phyloP scores from a whole-genome alignment of 352 stramenopile species.

The Phytophthora podocarpi region DNA sequence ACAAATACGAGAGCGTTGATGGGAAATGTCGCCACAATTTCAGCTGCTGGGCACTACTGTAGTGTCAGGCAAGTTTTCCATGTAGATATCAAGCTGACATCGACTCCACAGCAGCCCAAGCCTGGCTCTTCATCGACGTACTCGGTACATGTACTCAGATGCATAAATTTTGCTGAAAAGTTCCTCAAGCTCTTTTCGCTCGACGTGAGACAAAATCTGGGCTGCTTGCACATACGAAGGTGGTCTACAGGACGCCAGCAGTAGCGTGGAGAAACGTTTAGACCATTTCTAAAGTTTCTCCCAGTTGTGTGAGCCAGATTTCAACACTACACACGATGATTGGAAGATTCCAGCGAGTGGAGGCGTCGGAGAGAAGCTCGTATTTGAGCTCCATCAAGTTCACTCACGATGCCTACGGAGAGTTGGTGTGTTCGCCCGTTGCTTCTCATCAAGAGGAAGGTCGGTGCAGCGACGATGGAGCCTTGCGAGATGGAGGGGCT shows the following conservation, averaged over 20 bases:
- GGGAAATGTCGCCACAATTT: too few species aligned
- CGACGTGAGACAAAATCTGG: constrained; percentile 17
- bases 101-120: too few species aligned
- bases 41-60: too few species aligned
- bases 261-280: background rate
- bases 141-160: constrained; percentile 23
- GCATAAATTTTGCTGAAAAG: background rate
- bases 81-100: too few species aligned
- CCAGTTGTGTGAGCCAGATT: background rate
- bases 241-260: background rate
- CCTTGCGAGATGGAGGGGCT: constrained; percentile 43
- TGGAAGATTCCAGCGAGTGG: constrained; percentile 3
- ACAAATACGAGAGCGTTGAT: too few species aligned
- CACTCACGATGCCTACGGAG: constrained; percentile 23
- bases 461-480: constrained; percentile 21
- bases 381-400: constrained; percentile 29
- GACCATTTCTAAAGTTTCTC: constrained; percentile 8
- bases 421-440: constrained; percentile 4
- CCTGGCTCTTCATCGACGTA: constrained; percentile 4
- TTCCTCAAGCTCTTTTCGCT: constrained; percentile 1
- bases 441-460: constrained; percentile 9
- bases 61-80: too few species aligned
- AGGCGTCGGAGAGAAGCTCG: constrained; percentile 12
- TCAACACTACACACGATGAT: constrained; percentile 7
- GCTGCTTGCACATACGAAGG: constrained; percentile 9